These are phyloP conservation scores for Scolecobasidium constrictum DNA, from an alignment of 2,329 filamentous ascomycete species.

Conservation along the genomic window DNA sequence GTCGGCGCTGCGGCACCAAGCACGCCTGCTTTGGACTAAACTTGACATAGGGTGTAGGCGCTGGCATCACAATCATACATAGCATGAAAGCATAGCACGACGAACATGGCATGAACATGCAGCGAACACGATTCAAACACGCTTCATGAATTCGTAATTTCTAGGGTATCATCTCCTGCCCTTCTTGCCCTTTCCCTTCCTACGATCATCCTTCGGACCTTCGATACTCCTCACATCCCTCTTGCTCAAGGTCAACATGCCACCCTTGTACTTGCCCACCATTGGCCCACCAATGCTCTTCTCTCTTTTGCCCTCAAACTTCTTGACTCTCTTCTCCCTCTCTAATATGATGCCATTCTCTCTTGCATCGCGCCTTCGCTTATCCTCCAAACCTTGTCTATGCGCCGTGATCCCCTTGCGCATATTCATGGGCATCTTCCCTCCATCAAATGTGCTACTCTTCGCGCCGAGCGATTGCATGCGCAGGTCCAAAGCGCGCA, in stretches of 20 bases:
- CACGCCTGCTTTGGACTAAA: not conserved
- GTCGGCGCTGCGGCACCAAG: conserved; percentile 22
- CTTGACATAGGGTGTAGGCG: too few relatives aligned
- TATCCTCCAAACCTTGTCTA: conserved; percentile 52
- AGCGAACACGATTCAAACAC: too few relatives aligned
- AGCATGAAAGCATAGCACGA: too few relatives aligned
- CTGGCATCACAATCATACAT: not conserved
- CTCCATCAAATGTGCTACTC: conserved; percentile 60
- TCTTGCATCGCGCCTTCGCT: conserved; percentile 64
- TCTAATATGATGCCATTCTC: conserved; percentile 91
- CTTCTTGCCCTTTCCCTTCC: not conserved
- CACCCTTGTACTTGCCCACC: conserved; percentile 70
- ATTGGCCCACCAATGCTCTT: conserved; percentile 62
- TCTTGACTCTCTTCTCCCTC: conserved; percentile 36
- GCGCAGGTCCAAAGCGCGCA: conserved; percentile 74
- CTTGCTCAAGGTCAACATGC: conserved; percentile 67
- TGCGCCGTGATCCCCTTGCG: conserved; percentile 74
- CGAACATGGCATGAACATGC: too few relatives aligned
- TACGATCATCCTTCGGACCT: conserved; percentile 29
- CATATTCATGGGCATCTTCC: conserved; percentile 81
- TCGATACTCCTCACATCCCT: conserved; percentile 65
- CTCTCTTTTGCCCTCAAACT: conserved; percentile 33
- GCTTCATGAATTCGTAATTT: conserved; percentile 1
- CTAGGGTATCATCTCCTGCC: conserved; percentile 4
- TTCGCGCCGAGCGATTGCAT: conserved; percentile 72